Conservation (phyloP, 495 filamentous ascomycete genomes). For the Trichodelitschia bisporula region DNA sequence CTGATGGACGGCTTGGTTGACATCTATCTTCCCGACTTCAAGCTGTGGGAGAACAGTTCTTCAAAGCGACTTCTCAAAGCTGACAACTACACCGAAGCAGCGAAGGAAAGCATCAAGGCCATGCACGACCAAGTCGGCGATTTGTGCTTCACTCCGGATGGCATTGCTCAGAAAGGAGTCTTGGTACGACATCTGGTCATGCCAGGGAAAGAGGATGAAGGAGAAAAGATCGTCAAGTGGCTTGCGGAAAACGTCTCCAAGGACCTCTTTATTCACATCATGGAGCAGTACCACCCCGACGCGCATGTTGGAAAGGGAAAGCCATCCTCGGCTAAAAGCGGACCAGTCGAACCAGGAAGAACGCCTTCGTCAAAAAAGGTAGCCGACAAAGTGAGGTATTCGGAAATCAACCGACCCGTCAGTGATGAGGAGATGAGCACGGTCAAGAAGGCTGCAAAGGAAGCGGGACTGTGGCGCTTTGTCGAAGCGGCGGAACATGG, state of each 20-base stretch:
- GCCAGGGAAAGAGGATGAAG: conserved; percentile 46
- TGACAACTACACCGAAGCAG: conserved; percentile 39
- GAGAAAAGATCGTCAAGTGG: conserved; percentile 41
- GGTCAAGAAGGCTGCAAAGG: conserved; percentile 36
- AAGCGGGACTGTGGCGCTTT: conserved; percentile 51
- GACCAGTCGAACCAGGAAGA: conserved; percentile 7
- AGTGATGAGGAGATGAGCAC: conserved; percentile 31
- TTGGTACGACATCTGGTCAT: conserved; percentile 55
- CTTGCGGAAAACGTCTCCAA: conserved; percentile 37
- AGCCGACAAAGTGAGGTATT: conserved; percentile 30
- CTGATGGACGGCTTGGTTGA: conserved; percentile 52
- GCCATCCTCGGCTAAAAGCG: conserved; percentile 11
- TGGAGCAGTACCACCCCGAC: conserved; percentile 55
- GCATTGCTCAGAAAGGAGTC: conserved; percentile 48
- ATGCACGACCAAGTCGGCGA: conserved; percentile 62
- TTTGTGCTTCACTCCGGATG: conserved; percentile 48
- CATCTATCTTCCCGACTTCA: conserved; percentile 61
- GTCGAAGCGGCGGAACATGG: conserved; percentile 42
- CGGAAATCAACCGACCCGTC: conserved; percentile 50
- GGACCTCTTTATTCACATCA: conserved; percentile 31
- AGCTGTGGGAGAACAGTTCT: conserved; percentile 38
- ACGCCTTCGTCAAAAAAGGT: conserved; percentile 9
- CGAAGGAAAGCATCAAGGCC: conserved; percentile 42
- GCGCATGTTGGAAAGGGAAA: conserved; percentile 49
- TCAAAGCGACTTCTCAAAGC: conserved; percentile 48